Percentiles rank a stretch among this genome's conserved stretches.
These are phyloP conservation scores for Neurospora tetrasperma DNA, from an alignment of 495 filamentous ascomycete genomes.

Conservation along the genomic window DNA sequence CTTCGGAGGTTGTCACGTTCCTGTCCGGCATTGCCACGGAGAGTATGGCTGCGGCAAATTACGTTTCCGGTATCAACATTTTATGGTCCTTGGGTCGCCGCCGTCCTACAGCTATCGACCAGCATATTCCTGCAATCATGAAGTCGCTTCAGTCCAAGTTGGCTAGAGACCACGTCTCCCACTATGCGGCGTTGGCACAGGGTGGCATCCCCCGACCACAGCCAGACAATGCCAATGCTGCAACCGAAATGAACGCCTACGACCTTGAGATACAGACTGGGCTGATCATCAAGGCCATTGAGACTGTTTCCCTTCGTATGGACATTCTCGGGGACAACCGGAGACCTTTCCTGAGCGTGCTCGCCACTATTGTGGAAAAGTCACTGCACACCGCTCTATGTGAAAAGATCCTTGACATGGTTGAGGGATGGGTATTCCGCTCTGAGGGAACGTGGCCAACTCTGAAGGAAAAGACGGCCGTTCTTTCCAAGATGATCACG, in stretches of 20 bases:
- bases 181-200: constrained; percentile 47
- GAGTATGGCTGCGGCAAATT: constrained; percentile 62
- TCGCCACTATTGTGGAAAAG: constrained; percentile 90
- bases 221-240: constrained; percentile 36
- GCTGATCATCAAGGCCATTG: constrained; percentile 86
- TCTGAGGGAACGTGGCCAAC: constrained; percentile 90
- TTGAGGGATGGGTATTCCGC: constrained; percentile 92
- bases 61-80: constrained; percentile 79
- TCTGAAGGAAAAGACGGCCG: constrained; percentile 94
- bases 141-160: constrained; percentile 89
- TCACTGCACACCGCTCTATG: constrained; percentile 77
- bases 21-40: constrained; percentile 75
- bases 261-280: constrained; percentile 78
- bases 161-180: constrained; percentile 84
- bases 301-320: constrained; percentile 84
- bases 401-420: constrained; percentile 83
- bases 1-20: constrained; percentile 70
- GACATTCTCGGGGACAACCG: constrained; percentile 86
- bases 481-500: constrained; percentile 91
- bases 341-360: constrained; percentile 83
- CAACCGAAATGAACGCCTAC: constrained; percentile 54
- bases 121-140: constrained; percentile 80
- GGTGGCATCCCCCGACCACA: constrained; percentile 24
- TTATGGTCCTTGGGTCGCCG: constrained; percentile 82
- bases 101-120: constrained; percentile 74